phyloP scores from a whole-genome alignment of 2,329 filamentous ascomycete species.

The Thyridium curvatum region DNA sequence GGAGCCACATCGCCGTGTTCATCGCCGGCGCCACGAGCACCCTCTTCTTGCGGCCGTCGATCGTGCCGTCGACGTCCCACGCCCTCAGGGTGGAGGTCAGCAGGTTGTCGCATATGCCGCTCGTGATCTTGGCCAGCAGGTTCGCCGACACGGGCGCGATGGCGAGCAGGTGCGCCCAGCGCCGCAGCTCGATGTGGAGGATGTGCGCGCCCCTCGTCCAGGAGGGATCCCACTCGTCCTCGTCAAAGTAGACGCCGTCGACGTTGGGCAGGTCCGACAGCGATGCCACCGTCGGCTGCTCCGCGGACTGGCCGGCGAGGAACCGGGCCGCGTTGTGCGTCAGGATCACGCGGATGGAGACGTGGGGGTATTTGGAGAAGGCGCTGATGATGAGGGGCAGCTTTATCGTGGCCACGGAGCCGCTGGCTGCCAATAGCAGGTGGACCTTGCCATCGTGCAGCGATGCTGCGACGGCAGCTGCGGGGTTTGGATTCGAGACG shows the following conservation, averaged over 20 bases:
- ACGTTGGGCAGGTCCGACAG: slow-evolving; percentile 62
- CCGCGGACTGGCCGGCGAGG: slow-evolving; percentile 65
- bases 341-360: slow-evolving; percentile 82
- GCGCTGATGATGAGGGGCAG: slow-evolving; percentile 58
- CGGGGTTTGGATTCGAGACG: slow-evolving; percentile 5
- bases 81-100: slow-evolving; percentile 70
- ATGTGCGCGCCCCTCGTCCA: slow-evolving; percentile 79
- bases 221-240: slow-evolving; percentile 74
- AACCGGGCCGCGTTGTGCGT: slow-evolving; percentile 70
- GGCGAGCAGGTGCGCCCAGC: slow-evolving; percentile 72
- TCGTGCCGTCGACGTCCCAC: slow-evolving; percentile 71
- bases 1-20: slow-evolving; percentile 87
- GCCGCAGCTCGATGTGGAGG: slow-evolving; percentile 81
- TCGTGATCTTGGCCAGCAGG: slow-evolving; percentile 74
- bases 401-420: slow-evolving; percentile 83
- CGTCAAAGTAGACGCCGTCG: slow-evolving; percentile 74
- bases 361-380: slow-evolving; percentile 30
- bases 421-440: slow-evolving; percentile 32
- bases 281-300: slow-evolving; percentile 64
- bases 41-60: slow-evolving; percentile 53
- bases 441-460: slow-evolving; percentile 32
- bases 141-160: slow-evolving; percentile 82
- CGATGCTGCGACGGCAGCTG: slow-evolving; percentile 23
- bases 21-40: slow-evolving; percentile 73
- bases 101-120: slow-evolving; percentile 71